Base-by-base conservation (phyloP, 352 stramenopile genomes). In the Phytopythium mirpurense region DNA sequence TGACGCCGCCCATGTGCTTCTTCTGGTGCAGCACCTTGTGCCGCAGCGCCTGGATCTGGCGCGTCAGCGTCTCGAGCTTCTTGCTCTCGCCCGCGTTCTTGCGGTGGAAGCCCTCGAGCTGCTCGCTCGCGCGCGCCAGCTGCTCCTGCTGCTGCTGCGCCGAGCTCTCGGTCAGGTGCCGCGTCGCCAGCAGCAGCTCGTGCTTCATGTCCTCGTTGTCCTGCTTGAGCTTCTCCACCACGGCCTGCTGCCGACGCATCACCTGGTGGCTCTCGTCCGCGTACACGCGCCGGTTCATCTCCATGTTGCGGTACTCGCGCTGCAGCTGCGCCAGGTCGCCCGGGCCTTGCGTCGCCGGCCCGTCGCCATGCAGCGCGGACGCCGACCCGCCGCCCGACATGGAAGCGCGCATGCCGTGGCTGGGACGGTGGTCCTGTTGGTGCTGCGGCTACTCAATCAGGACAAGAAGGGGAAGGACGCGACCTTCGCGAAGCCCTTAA, bases 251-350 rank as follows among this genome's bases (percentile, higher is more conserved):
- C 65, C 91, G 88, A n/a, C 91, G 88, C 63, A 98, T 90, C 32
- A 98, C 88, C 55, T 97, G 80, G 52, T 97, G 78, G 42, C 72
- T 96, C 66, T 98, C 91, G 50, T 98, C 92, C 15, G 92, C 87
- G 51, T 96, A 96, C 41, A 90, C 95, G 42, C 96, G 90, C 56
- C 94, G 88, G 72, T 98, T 98, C n/a, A 97, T 74, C 74, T 98
- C 93, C 95, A 98, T 98, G 59, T 98, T 96, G 49, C 91, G 84
- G 61, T 98, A 98, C 70, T 98, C 92, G 34, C 90, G 79, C 71
- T 98, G 94, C 43, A 98, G 80, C 65, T 97, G 86, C 64, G 84
- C 79, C 44, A 98, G 74, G 67, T 98, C 86, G 14, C 58, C 55
- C 54, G 23, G 51, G 59, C 12, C 63, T 9, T 5, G 9, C 29